phyloP scores from a whole-genome alignment of 148 eudicot species.

The Rhododendron williamsianum region DNA sequence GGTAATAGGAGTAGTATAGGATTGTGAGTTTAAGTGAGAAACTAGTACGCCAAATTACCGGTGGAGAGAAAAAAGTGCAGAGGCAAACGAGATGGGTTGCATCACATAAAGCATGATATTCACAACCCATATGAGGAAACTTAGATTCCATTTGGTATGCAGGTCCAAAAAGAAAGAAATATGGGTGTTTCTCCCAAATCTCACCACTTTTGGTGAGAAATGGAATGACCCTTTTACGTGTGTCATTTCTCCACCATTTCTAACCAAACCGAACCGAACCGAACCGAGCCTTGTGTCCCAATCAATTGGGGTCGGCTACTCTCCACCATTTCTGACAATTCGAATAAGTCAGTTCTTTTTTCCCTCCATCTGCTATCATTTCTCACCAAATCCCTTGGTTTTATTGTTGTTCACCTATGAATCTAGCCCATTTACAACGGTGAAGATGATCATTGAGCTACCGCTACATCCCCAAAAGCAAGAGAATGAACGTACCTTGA shows the following conservation, averaged over 20 bases:
- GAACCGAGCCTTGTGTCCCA: too few species aligned
- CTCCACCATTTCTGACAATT: background rate
- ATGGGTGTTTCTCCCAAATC: background rate
- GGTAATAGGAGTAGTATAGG: background rate
- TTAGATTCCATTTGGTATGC: background rate
- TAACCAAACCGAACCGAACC: too few species aligned
- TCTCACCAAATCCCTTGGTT: background rate
- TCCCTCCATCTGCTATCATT: background rate
- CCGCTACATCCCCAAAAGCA: background rate
- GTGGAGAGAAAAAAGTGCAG: background rate
- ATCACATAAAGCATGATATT: background rate
- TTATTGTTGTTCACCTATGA: background rate
- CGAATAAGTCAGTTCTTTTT: background rate
- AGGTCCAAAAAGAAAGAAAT: background rate
- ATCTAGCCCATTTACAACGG: background rate
- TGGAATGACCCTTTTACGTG: background rate
- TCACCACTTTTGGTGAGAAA: background rate
- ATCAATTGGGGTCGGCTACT: too few species aligned
- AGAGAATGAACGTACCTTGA: background rate
- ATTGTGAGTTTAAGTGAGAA: background rate
- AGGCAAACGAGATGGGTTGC: background rate
- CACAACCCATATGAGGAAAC: background rate
- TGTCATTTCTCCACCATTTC: background rate
- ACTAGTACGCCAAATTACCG: background rate
- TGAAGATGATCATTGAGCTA: background rate